Conservation (phyloP, 2,329 filamentous ascomycete genomes). For the Bipolaris oryzae region DNA sequence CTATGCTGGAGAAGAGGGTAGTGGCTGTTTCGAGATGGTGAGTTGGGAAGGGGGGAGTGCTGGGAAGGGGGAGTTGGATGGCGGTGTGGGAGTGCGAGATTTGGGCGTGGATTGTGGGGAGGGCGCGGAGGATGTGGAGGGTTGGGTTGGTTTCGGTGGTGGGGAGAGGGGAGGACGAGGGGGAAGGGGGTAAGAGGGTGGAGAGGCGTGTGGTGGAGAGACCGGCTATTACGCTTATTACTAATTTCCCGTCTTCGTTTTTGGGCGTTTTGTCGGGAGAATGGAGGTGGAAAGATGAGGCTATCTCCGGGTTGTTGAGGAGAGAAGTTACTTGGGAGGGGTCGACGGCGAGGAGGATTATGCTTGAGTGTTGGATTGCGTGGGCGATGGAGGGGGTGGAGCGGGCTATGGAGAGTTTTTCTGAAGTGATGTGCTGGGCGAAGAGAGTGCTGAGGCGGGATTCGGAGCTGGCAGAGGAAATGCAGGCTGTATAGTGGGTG, state of each 20-base stretch:
- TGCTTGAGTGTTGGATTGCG: too few species aligned
- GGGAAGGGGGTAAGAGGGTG: not conserved
- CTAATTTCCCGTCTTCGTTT: not conserved
- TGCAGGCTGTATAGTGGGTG: constrained; percentile 5
- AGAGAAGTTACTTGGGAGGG: not conserved
- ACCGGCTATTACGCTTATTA: constrained; percentile 3
- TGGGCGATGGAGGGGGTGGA: not conserved
- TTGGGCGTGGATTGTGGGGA: constrained; percentile 55
- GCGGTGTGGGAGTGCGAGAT: constrained; percentile 52
- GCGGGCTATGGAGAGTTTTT: not conserved
- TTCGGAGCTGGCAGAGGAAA: not conserved
- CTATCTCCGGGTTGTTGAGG: too few species aligned
- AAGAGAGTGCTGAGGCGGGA: not conserved
- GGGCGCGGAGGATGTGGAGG: constrained; percentile 45
- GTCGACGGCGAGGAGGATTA: constrained; percentile 1
- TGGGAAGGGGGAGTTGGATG: constrained; percentile 32
- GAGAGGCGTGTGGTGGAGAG: not conserved
- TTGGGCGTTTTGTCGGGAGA: too few species aligned
- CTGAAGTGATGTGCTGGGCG: not conserved
- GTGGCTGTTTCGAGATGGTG: constrained; percentile 24
- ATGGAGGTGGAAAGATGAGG: not conserved
- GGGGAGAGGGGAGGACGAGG: too few species aligned
- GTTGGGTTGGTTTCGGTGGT: too few species aligned
- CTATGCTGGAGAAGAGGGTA: constrained; percentile 33
- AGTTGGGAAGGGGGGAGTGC: constrained; percentile 19